Percentiles rank a stretch among this genome's conserved stretches.
Conservation (phyloP, 345 rosid species). For the Mercurialis annua region DNA sequence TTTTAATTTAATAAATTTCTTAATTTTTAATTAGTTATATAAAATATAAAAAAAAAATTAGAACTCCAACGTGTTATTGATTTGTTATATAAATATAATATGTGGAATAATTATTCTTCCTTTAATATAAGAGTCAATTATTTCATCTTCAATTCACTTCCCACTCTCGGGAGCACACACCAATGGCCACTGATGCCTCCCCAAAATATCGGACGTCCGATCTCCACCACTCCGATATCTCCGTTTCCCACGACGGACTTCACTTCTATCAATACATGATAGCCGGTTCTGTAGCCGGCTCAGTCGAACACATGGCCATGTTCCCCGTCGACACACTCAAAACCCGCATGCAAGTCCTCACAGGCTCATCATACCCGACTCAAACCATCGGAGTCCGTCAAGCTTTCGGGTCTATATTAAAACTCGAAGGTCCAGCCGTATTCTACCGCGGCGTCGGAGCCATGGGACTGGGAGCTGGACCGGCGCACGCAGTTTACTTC, state of each 20-base stretch:
- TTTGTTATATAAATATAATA: no score
- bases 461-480: conserved; percentile 32
- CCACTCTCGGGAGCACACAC: neutral
- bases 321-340: conserved; percentile 29
- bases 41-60: no score
- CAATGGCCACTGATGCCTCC: conserved; percentile 18
- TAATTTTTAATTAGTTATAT: no score
- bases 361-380: conserved; percentile 3
- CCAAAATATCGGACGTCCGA: conserved; percentile 12
- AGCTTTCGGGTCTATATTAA: conserved; percentile 16
- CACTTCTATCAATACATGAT: conserved; percentile 31
- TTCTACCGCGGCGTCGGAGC: conserved; percentile 27
- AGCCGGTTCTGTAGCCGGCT: conserved; percentile 28
- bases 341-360: conserved; percentile 26
- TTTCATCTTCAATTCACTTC: neutral
- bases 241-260: conserved; percentile 26
- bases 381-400: conserved; percentile 6
- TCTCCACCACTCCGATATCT: no score
- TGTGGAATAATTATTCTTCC: no score
- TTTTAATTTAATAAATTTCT: no score
- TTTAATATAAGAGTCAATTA: no score
- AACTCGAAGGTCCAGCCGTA: conserved; percentile 21
- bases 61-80: no score
- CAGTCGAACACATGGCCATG: conserved; percentile 28
- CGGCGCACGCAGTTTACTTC: conserved; percentile 27